Conservation (phyloP, 805 yeast genomes). For the Candida ipomoeae region DNA sequence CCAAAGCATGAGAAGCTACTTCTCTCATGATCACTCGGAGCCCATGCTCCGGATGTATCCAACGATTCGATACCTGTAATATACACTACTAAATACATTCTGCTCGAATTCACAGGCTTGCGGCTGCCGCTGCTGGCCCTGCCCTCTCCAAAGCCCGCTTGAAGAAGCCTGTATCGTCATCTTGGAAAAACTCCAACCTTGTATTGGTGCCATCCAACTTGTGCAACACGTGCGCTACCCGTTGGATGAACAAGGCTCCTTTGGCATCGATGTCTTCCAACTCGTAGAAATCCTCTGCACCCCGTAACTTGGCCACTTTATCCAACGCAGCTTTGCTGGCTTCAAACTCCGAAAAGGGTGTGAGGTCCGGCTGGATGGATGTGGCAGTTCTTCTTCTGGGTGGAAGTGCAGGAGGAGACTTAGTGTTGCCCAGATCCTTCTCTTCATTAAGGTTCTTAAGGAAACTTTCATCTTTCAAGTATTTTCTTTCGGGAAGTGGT, state of each 20-base stretch:
- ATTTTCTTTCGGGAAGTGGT: constrained; percentile 29
- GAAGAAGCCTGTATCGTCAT: constrained; percentile 34
- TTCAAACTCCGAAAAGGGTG: constrained; percentile 30
- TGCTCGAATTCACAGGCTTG: neutral
- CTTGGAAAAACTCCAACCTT: constrained; percentile 29
- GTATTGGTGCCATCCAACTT: constrained; percentile 27
- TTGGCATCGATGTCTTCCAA: constrained; percentile 33
- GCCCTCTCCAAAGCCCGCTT: constrained; percentile 16
- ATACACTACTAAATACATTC: neutral
- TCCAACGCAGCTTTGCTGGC: constrained; percentile 19
- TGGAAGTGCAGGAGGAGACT: constrained; percentile 10
- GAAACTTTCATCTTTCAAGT: neutral
- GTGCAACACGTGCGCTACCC: constrained; percentile 29
- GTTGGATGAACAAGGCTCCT: constrained; percentile 37
- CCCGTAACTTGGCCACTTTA: constrained; percentile 22
- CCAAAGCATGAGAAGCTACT: constrained; percentile 3
- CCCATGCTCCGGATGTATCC: constrained; percentile 4
- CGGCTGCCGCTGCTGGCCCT: neutral
- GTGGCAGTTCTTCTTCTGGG: constrained; percentile 9
- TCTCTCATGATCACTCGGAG: constrained; percentile 5
- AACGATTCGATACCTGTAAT: constrained; percentile 3
- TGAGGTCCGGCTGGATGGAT: constrained; percentile 1
- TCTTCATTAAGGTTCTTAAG: neutral
- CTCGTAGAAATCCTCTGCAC: constrained; percentile 25
- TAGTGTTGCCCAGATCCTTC: neutral